Conservation (phyloP, 2,329 filamentous ascomycete species). For the Anisogramma anomala region DNA sequence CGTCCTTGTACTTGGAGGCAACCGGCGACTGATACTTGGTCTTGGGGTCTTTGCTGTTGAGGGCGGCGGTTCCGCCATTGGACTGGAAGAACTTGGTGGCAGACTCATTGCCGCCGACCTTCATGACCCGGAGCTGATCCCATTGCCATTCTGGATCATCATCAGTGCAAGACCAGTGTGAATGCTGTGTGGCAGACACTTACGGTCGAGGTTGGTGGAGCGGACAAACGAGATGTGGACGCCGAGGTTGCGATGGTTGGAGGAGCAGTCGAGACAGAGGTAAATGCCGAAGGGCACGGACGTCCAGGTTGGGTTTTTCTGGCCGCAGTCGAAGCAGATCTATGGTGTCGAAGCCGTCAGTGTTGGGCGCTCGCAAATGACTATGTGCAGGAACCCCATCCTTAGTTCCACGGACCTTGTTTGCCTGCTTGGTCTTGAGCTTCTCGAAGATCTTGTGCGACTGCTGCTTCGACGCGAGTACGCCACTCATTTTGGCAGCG, state of each 20-base stretch:
- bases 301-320: slow-evolving; percentile 97
- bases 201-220: slow-evolving; percentile 97
- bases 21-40: slow-evolving; percentile 90
- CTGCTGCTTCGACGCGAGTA: slow-evolving; percentile 77
- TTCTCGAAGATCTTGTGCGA: slow-evolving; percentile 98
- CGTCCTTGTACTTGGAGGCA: slow-evolving; percentile 97
- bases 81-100: slow-evolving; percentile 97
- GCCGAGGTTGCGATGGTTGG: slow-evolving; percentile 92
- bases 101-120: slow-evolving; percentile 95
- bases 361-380: slow-evolving; percentile 6
- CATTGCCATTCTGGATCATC: slow-evolving; percentile 78
- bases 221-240: slow-evolving; percentile 99
- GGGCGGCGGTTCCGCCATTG: slow-evolving; percentile 83
- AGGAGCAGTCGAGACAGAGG: slow-evolving; percentile 93
- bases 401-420: slow-evolving; percentile 53
- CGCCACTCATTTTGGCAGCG: slow-evolving; percentile 41
- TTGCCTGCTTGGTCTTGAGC: slow-evolving; percentile 84
- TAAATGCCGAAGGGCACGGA: slow-evolving; percentile 97
- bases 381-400: not conserved
- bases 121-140: slow-evolving; percentile 95
- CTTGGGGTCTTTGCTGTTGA: slow-evolving; percentile 93
- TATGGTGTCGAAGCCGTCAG: slow-evolving; percentile 26
- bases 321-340: slow-evolving; percentile 97
- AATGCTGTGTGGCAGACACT: slow-evolving; percentile 25
- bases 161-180: slow-evolving; percentile 4